Conservation (phyloP, 371 early-diverging fungal genomes). For the Apophysomyces ossiformis region DNA sequence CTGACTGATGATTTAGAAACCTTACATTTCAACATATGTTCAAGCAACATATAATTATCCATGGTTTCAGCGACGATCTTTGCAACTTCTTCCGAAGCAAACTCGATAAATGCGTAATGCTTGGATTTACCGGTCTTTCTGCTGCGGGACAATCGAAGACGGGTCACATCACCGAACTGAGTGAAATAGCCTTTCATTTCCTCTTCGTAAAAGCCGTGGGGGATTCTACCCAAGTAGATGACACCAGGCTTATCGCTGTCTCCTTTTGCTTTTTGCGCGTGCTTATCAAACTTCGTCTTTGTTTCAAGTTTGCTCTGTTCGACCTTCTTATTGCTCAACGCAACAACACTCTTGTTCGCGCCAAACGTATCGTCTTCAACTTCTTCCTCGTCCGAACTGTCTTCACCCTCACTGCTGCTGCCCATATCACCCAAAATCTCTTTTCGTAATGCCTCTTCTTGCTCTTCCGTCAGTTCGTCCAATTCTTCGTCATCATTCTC, state of each 20-base stretch:
- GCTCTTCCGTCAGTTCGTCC: slow-evolving; percentile 44
- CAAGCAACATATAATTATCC: slow-evolving; percentile 92
- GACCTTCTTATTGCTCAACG: slow-evolving; percentile 41
- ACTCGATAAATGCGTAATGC: slow-evolving; percentile 95
- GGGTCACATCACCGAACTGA: slow-evolving; percentile 89
- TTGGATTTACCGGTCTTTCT: slow-evolving; percentile 88
- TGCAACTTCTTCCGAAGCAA: slow-evolving; percentile 79
- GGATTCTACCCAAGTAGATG: slow-evolving; percentile 89
- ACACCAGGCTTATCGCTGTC: slow-evolving; percentile 62
- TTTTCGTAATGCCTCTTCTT: slow-evolving; percentile 45
- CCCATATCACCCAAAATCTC: slow-evolving; percentile 57
- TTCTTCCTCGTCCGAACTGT: slow-evolving; percentile 44
- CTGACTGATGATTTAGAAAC: not conserved
- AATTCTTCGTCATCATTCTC: slow-evolving; percentile 26
- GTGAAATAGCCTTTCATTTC: slow-evolving; percentile 89
- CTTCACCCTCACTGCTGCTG: slow-evolving; percentile 48
- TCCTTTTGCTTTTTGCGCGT: slow-evolving; percentile 38
- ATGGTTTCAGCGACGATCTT: slow-evolving; percentile 93
- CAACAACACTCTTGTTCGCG: slow-evolving; percentile 53
- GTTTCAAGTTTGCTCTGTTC: slow-evolving; percentile 45
- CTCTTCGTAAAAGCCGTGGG: slow-evolving; percentile 95
- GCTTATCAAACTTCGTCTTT: slow-evolving; percentile 37
- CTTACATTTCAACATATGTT: slow-evolving; percentile 82
- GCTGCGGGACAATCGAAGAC: slow-evolving; percentile 83
- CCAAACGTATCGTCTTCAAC: slow-evolving; percentile 47